phyloP scores from a whole-genome alignment of 73 alveolate genomes.

The Paramecium caudatum region DNA sequence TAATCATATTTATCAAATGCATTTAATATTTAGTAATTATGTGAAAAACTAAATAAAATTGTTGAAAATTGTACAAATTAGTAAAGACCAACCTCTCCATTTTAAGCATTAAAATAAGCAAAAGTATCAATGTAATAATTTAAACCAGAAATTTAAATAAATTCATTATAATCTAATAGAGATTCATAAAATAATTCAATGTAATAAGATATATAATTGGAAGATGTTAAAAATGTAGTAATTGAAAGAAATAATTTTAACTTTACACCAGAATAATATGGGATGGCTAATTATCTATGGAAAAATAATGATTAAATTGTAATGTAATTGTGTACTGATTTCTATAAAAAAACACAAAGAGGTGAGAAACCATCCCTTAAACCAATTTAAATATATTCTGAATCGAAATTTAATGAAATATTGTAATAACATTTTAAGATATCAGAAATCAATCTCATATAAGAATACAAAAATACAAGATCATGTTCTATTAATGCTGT shows the following conservation, averaged over 20 bases:
- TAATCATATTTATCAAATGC: not conserved
- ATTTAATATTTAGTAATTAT: not conserved
- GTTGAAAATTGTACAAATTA: not conserved
- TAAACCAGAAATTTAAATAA: not conserved
- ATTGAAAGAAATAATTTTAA: not conserved
- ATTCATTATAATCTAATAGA: not conserved
- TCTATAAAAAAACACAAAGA: not conserved
- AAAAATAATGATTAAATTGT: conserved; percentile 5
- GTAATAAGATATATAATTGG: not conserved
- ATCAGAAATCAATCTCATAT: not conserved
- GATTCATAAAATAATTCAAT: not conserved
- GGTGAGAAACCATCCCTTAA: not conserved
- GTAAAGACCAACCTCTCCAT: conserved; percentile 63
- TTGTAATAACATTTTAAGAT: conserved; percentile 10
- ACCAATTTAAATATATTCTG: conserved; percentile 32
- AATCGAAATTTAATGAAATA: conserved; percentile 29
- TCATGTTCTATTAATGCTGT: conserved; percentile 32
- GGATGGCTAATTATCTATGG: not conserved
- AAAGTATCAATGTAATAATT: not conserved
- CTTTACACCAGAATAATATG: conserved; percentile 44
- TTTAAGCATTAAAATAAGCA: conserved; percentile 22
- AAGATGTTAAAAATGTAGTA: not conserved
- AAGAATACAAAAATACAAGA: not conserved
- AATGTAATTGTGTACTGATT: not conserved
- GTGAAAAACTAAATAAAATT: not conserved